Evolutionary conservation across 179 eudicot species (phyloP).

Genomic region (Camellia oleifera): DNA sequence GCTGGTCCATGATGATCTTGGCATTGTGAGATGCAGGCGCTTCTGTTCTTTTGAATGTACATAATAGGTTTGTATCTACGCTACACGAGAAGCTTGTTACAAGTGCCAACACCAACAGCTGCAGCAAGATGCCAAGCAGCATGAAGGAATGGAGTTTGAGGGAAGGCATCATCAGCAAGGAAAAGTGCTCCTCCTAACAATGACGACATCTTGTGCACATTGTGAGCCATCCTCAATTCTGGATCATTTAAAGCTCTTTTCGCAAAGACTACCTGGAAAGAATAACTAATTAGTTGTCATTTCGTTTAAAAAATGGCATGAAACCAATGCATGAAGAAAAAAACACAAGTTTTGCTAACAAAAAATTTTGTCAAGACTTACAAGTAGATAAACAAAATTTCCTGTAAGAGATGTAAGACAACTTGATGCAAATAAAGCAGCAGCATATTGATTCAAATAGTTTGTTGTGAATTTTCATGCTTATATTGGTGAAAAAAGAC

Average conservation of each 20-base stretch:
- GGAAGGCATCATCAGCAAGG: slow-evolving; percentile 76
- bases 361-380: no score
- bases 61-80: neutral
- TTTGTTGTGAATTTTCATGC: neutral
- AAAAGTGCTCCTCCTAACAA: slow-evolving; percentile 71
- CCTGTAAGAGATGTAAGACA: no score
- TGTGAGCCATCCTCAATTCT: slow-evolving; percentile 62
- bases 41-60: slow-evolving; percentile 21
- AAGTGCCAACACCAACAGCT: slow-evolving; percentile 77
- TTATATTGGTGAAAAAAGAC: neutral
- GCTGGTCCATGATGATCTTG: neutral
- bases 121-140: slow-evolving; percentile 98
- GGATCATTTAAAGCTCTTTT: slow-evolving; percentile 73
- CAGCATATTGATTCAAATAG: neutral
- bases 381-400: no score
- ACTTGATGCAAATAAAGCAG: neutral
- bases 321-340: neutral
- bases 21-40: neutral
- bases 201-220: slow-evolving; percentile 76
- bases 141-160: slow-evolving; percentile 72
- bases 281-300: neutral
- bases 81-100: slow-evolving; percentile 86
- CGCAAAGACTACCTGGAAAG: slow-evolving; percentile 57
- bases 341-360: no score
- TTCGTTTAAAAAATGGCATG: neutral